Evolutionary conservation across 129 eudicot species (phyloP), one percentile per base, ranked within the genome.

Genomic region (Arctium lappa): DNA sequence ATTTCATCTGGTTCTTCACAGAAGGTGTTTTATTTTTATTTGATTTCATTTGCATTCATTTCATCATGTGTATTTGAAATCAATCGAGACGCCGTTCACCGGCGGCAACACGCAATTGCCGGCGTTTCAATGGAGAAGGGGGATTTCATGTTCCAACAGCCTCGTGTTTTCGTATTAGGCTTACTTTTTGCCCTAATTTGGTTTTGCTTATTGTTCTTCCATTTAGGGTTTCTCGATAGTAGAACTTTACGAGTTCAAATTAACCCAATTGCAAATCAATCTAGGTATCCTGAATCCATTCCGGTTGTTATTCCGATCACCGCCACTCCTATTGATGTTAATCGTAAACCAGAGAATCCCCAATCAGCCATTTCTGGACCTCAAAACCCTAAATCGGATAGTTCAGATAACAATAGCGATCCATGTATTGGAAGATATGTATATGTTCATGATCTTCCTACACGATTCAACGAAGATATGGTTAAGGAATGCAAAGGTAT

Each of bases 381-480:
- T 4, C 71, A 71, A n/a, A 78, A 74, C 42, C 29, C 33, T 18
- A 84, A 86, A 76, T 48, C 69, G 2, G 82, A 84, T 22, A 22
- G 27, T 22, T 22, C 27, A 15, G 97, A 89, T 53, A 89, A 95
- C 34, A 88, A 87, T 86, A 91, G 93, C 37, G 97, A 94, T 84
- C 94, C 99, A 12, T 95, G 99, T 80, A 92, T 95, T 31, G 98
- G 98, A 69, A 91, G 91, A 81, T 95, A 95, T 73, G 81, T 95
- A 4, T 95, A 90, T 79, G 92, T 95, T 66, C 94, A 95, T 56
- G 88, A 95, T 75, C 95, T 95, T 74, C 99, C 99, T 36, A 39
- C 98, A 2, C 83, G 88, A 82, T 95, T 93, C 73, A 93, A 93
- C 11, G 91, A 89, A 75, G 97, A 95, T 81, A 90, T 91, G 93